Evolutionary conservation across 2,329 filamentous ascomycete genomes (phyloP).

Genomic region (Trematosphaeria pertusa): DNA sequence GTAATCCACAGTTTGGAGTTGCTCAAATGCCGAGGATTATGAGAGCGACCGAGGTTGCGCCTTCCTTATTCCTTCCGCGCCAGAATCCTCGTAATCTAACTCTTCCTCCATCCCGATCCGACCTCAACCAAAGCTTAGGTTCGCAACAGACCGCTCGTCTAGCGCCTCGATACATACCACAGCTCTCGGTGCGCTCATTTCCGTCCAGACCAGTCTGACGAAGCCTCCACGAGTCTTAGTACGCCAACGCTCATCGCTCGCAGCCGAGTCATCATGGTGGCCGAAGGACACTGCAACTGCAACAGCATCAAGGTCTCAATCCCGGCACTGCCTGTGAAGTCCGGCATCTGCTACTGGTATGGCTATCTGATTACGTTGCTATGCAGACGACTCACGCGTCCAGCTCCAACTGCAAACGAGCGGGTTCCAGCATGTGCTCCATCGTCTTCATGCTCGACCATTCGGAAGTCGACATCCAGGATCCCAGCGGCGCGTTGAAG

Average conservation of each 20-base stretch:
- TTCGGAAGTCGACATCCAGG: constrained; percentile 26
- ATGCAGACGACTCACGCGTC: too few relatives aligned
- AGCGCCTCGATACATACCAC: too few relatives aligned
- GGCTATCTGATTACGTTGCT: too few relatives aligned
- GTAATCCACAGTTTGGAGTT: too few relatives aligned
- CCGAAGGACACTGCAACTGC: constrained; percentile 42
- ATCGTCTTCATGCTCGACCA: constrained; percentile 32
- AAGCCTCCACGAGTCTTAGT: too few relatives aligned
- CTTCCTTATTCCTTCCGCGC: too few relatives aligned
- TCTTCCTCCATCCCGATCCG: not conserved
- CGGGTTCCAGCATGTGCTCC: constrained; percentile 28
- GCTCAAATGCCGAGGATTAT: too few relatives aligned
- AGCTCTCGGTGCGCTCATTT: too few relatives aligned
- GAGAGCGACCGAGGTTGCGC: too few relatives aligned
- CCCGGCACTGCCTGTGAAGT: constrained; percentile 26
- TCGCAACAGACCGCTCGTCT: not conserved
- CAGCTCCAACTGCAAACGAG: constrained; percentile 40
- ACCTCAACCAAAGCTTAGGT: not conserved
- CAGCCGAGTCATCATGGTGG: constrained; percentile 27
- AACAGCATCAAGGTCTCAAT: constrained; percentile 33
- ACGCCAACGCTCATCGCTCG: too few relatives aligned
- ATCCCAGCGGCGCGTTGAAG: constrained; percentile 28
- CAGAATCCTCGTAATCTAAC: too few relatives aligned
- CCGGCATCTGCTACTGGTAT: constrained; percentile 42
- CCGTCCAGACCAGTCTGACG: too few relatives aligned